phyloP scores from a whole-genome alignment of 2,329 filamentous ascomycete genomes.

The Plectosphaerella sp. region DNA sequence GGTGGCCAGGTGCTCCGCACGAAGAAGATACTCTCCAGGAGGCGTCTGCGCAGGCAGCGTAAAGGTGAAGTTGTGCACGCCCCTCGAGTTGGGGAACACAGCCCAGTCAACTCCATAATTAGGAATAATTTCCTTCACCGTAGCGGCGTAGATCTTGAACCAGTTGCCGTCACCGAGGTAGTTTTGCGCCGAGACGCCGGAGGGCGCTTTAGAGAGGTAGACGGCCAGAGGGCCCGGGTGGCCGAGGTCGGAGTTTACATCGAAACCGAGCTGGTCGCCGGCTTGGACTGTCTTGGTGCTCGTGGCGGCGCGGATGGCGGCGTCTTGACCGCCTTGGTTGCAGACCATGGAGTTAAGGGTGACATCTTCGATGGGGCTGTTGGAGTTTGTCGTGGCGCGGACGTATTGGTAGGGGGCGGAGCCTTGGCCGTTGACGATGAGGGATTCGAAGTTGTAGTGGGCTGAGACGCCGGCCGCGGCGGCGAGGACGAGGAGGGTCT shows the following conservation, averaged over 20 bases:
- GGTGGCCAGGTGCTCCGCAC: conserved; percentile 30
- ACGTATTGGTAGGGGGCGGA: conserved; percentile 13
- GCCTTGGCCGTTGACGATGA: conserved; percentile 13
- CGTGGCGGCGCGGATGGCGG: conserved; percentile 29
- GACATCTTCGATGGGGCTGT: conserved; percentile 34
- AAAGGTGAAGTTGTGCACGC: conserved; percentile 29
- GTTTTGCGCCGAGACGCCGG: conserved; percentile 15
- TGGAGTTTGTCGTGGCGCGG: conserved; percentile 16
- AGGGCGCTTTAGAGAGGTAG: conserved; percentile 30
- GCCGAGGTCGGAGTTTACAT: conserved; percentile 25
- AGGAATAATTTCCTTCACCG: conserved; percentile 19
- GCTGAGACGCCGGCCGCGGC: conserved; percentile 6
- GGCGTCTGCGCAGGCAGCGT: conserved; percentile 21
- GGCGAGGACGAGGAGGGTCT: conserved; percentile 2
- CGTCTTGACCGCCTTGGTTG: conserved; percentile 31
- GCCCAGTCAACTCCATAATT: conserved; percentile 25
- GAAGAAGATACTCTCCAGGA: conserved; percentile 27
- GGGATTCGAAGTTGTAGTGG: conserved; percentile 14
- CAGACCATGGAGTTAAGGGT: conserved; percentile 31
- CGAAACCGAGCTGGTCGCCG: conserved; percentile 37
- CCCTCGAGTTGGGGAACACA: conserved; percentile 20
- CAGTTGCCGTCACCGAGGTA: conserved; percentile 29
- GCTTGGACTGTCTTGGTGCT: conserved; percentile 28
- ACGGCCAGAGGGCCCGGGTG: conserved; percentile 33
- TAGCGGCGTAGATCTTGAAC: conserved; percentile 31